These are phyloP conservation scores for Podila clonocystis DNA, from an alignment of 192 early-diverging fungal genomes.

Conservation along the genomic window DNA sequence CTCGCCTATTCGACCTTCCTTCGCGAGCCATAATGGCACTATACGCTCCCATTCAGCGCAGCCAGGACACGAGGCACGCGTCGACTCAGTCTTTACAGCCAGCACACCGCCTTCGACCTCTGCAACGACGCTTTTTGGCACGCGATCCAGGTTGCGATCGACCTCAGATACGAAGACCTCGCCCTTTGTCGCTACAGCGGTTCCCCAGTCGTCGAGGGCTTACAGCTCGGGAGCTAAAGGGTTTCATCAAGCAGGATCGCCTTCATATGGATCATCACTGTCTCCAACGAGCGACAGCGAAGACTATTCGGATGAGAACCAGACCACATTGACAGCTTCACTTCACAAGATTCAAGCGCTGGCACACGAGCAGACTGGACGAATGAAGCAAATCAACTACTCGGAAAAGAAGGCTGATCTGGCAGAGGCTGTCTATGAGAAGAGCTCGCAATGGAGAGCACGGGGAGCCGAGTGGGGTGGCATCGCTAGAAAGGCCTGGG, in stretches of 20 bases:
- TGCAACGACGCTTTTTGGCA: constrained; percentile 21
- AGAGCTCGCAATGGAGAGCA: constrained; percentile 41
- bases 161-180: constrained; percentile 41
- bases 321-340: constrained; percentile 16
- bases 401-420: constrained; percentile 40
- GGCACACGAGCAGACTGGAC: constrained; percentile 40
- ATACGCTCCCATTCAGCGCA: neutral
- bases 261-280: neutral
- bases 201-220: constrained; percentile 10
- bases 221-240: neutral
- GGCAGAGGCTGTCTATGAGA: constrained; percentile 40
- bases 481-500: constrained; percentile 48
- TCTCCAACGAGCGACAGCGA: neutral
- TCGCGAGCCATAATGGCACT: neutral
- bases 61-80: neutral
- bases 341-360: constrained; percentile 47
- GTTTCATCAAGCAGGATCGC: neutral
- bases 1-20: neutral
- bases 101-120: neutral
- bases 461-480: constrained; percentile 46
- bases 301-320: neutral
- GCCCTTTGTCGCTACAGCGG: constrained; percentile 14
- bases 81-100: neutral
- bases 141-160: constrained; percentile 37
- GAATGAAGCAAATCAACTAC: constrained; percentile 47